Conservation (phyloP, 805 yeast genomes). For the Teunomyces panamensis region DNA sequence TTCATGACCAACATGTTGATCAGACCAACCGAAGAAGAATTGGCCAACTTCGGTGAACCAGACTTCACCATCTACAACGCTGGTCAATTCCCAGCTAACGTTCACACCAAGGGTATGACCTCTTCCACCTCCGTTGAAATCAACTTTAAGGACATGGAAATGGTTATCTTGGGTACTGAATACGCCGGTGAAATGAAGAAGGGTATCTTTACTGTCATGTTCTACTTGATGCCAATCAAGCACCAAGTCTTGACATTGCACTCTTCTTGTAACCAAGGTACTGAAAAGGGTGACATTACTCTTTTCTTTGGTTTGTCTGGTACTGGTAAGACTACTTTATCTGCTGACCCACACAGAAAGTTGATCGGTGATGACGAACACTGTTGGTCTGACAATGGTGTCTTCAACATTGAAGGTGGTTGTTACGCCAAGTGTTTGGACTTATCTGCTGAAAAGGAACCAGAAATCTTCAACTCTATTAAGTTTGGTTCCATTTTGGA, state of each 20-base stretch:
- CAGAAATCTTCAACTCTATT: constrained; percentile 94
- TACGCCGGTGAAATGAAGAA: constrained; percentile 99
- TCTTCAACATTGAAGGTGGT: constrained; percentile 98
- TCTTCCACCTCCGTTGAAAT: constrained; percentile 94
- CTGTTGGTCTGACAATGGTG: constrained; percentile 98
- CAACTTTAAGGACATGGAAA: constrained; percentile 96
- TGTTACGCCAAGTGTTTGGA: constrained; percentile 98
- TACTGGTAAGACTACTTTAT: constrained; percentile 95
- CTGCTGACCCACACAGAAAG: constrained; percentile 92
- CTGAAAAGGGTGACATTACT: constrained; percentile 77
- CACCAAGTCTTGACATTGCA: constrained; percentile 90
- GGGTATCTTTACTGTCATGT: constrained; percentile 98
- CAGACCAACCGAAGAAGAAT: constrained; percentile 88
- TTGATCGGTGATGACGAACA: constrained; percentile 99
- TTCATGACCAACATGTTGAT: constrained; percentile 98
- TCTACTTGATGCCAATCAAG: constrained; percentile 95
- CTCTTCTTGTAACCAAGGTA: constrained; percentile 93
- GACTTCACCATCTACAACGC: constrained; percentile 98
- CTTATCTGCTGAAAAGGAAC: constrained; percentile 87
- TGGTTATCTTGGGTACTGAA: constrained; percentile 98
- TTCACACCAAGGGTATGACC: constrained; percentile 95
- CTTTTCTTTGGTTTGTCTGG: constrained; percentile 96
- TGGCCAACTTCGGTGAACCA: constrained; percentile 89
- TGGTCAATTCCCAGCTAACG: constrained; percentile 98
- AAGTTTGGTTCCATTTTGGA: constrained; percentile 93